Percentiles rank a stretch among this genome's conserved stretches.
Conservation (phyloP, 495 filamentous ascomycete genomes). For the Neurospora hispaniola region DNA sequence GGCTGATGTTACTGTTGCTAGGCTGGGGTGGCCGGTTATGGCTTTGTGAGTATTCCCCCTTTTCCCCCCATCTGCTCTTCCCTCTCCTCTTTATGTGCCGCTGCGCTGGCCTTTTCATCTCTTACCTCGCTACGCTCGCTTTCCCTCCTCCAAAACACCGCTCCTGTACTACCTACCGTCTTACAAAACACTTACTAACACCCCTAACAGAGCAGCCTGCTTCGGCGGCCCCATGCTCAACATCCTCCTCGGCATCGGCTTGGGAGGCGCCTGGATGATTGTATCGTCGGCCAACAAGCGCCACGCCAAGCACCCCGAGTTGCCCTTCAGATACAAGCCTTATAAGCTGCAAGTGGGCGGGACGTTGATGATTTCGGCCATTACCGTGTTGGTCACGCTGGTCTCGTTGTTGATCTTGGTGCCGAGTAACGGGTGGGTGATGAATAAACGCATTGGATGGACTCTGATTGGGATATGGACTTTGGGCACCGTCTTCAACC, state of each 20-base stretch:
- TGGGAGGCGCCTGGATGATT: conserved; percentile 80
- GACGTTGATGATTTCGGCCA: conserved; percentile 70
- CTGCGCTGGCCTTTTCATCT: too few relatives aligned
- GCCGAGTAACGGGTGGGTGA: conserved; percentile 78
- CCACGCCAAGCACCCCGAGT: conserved; percentile 47
- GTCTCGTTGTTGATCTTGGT: conserved; percentile 68
- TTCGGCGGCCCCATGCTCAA: conserved; percentile 98
- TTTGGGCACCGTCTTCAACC: conserved; percentile 72
- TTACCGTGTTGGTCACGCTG: conserved; percentile 72
- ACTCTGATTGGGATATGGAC: conserved; percentile 74
- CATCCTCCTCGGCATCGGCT: conserved; percentile 86
- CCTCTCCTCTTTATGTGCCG: not conserved
- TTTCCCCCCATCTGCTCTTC: not conserved
- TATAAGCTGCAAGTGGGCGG: conserved; percentile 77
- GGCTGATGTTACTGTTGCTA: conserved; percentile 86
- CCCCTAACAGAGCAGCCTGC: conserved; percentile 53
- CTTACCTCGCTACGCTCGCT: too few relatives aligned
- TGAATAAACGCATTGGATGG: conserved; percentile 79
- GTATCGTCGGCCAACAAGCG: conserved; percentile 45
- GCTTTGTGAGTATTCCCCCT: conserved; percentile 48
- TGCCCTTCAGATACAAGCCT: conserved; percentile 40
- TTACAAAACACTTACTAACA: too few relatives aligned
- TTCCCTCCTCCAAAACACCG: too few relatives aligned
- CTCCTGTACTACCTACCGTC: too few relatives aligned
- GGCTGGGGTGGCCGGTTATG: conserved; percentile 94